These are phyloP conservation scores for Anthostomella pinea DNA, from an alignment of 2,329 filamentous ascomycete genomes.

Conservation along the genomic window DNA sequence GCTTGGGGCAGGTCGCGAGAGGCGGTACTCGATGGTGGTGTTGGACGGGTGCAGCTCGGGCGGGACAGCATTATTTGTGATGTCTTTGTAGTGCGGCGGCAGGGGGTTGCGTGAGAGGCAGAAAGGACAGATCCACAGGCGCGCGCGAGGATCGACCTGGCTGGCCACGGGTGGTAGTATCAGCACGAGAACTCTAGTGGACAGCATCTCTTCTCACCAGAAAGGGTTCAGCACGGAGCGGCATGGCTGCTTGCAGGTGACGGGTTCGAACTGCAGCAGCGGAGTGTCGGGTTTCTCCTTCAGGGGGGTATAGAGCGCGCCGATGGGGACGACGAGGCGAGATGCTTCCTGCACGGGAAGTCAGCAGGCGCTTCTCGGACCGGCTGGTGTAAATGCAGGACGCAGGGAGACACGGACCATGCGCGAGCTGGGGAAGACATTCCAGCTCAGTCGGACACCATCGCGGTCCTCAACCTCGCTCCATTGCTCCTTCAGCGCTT, in stretches of 20 bases:
- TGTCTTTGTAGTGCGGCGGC: slow-evolving; percentile 86
- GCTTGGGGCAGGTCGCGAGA: slow-evolving; percentile 78
- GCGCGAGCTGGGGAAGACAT: slow-evolving; percentile 95
- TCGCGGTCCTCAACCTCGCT: slow-evolving; percentile 94
- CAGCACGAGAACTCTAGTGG: neutral
- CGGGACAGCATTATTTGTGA: slow-evolving; percentile 77
- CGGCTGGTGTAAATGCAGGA: slow-evolving; percentile 16
- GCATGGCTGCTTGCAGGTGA: slow-evolving; percentile 94
- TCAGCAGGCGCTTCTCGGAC: slow-evolving; percentile 25
- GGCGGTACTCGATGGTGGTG: slow-evolving; percentile 86
- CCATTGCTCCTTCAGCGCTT: slow-evolving; percentile 92
- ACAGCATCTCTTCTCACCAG: slow-evolving; percentile 59
- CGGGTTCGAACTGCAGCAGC: slow-evolving; percentile 90
- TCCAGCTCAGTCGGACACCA: slow-evolving; percentile 96
- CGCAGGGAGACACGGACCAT: slow-evolving; percentile 62
- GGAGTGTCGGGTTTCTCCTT: slow-evolving; percentile 93
- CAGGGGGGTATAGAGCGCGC: slow-evolving; percentile 89
- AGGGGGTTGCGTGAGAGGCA: slow-evolving; percentile 81
- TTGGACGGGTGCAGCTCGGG: slow-evolving; percentile 78
- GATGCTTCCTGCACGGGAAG: slow-evolving; percentile 71
- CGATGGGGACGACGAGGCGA: slow-evolving; percentile 90
- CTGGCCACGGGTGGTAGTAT: slow-evolving; percentile 41
- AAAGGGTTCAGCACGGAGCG: slow-evolving; percentile 95
- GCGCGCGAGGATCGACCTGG: slow-evolving; percentile 78
- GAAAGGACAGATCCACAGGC: slow-evolving; percentile 87